Percentiles rank a stretch among this genome's conserved stretches.
Evolutionary conservation across 345 rosid species (phyloP).

Genomic region (Gynandropsis gynandra): DNA sequence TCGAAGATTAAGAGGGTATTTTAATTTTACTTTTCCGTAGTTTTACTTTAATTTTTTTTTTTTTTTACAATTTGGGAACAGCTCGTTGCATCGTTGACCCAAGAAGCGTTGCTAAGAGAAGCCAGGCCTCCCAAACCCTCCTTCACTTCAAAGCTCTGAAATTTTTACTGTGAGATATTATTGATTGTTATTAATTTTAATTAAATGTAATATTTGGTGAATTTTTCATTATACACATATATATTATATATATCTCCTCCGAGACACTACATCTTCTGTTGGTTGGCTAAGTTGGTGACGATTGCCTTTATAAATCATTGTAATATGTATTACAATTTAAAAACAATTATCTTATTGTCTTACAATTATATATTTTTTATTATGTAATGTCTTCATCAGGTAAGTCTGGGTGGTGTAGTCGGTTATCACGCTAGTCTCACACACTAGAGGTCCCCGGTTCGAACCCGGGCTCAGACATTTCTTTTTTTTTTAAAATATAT

Average conservation of each 20-base stretch:
- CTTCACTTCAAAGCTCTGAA: slow-evolving; percentile 60
- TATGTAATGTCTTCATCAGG: too few relatives aligned
- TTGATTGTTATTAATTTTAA: background rate
- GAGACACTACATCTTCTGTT: too few relatives aligned
- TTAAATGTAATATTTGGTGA: background rate
- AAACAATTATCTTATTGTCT: too few relatives aligned
- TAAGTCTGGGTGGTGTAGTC: slow-evolving; percentile 75
- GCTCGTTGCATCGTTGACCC: slow-evolving; percentile 66
- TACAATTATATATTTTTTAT: too few relatives aligned
- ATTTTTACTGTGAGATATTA: background rate
- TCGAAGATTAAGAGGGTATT: background rate
- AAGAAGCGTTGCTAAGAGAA: slow-evolving; percentile 74
- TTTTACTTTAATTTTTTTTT: too few relatives aligned
- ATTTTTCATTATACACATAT: background rate
- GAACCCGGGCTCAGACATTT: slow-evolving; percentile 59
- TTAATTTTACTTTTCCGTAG: background rate
- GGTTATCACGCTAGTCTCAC: slow-evolving; percentile 81
- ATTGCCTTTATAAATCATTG: too few relatives aligned
- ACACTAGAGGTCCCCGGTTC: slow-evolving; percentile 69
- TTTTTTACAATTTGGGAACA: slow-evolving; percentile 35
- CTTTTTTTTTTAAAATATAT: too few relatives aligned
- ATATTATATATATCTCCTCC: too few relatives aligned
- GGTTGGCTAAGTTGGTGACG: too few relatives aligned
- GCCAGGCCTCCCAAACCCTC: slow-evolving; percentile 32
- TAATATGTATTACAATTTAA: too few relatives aligned